Base-by-base conservation (phyloP, 805 yeast species). In the Candida succiphila region DNA sequence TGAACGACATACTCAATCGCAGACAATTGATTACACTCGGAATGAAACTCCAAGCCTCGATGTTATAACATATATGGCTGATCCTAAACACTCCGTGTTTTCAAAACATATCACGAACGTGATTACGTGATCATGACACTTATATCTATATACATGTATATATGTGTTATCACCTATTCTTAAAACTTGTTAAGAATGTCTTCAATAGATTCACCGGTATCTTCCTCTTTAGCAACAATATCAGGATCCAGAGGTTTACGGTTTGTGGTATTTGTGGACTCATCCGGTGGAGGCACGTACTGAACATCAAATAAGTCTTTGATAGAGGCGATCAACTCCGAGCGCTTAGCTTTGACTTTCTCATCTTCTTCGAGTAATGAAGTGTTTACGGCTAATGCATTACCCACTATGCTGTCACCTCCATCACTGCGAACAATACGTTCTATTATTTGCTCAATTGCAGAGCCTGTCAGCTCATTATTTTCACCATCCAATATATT, bases 341-440 rank as follows among this genome's bases (percentile, higher is more conserved):
- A 9, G 4, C 13, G 18, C 4, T n/a, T 10, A 4, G 12, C 10
- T 10, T 18, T 20, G 14, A 5, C 9, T 7, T 29, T 16, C 12
- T 29, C 25, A 7, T 20, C 27, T 13, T 13, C 20, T 22, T 30
- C 21, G 8, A n/a, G n/a, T n/a, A n/a, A n/a, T n/a, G n/a, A n/a
- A n/a, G n/a, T n/a, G n/a, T n/a, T n/a, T n/a, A 34, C 25, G 25
- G 38, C 40, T 7, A 30, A 4, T 13, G 27, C 27, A 9, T 29
- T n/a, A 9, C 29, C 40, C 10, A 21, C 20, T n/a, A 27, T 26
- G 16, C 29, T 28, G 12, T 35, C 43, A 17, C 30, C 28, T 15
- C 20, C 20, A 3, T 18, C 30, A 4, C 13, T 16, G 6, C 3
- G 6, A 4, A 27, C n/a, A 7, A 30, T 30, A 3, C 12, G 18